These are phyloP conservation scores for Botryosphaeria dothidea DNA, from an alignment of 2,329 filamentous ascomycete species.

Conservation along the genomic window DNA sequence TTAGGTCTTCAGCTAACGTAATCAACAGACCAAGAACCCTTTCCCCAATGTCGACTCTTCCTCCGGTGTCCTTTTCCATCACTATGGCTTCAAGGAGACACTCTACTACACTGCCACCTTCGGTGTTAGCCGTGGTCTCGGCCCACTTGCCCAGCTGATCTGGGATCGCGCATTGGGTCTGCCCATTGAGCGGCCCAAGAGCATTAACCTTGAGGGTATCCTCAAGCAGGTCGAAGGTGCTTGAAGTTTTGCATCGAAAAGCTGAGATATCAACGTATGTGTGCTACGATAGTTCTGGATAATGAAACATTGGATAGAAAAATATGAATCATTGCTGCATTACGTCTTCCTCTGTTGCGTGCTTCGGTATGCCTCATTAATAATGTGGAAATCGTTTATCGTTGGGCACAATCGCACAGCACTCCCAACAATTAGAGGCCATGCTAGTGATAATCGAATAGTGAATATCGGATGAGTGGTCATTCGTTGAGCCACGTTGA, in stretches of 20 bases:
- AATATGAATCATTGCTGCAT: background rate
- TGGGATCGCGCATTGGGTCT: slow-evolving; percentile 94
- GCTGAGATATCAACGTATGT: background rate
- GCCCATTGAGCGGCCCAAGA: slow-evolving; percentile 97
- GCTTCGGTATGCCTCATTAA: no score
- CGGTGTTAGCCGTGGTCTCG: slow-evolving; percentile 71
- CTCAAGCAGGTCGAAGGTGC: slow-evolving; percentile 56
- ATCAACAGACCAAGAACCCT: slow-evolving; percentile 80
- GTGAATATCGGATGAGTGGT: no score
- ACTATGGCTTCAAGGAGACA: slow-evolving; percentile 97
- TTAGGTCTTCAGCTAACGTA: background rate
- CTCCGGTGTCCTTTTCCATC: slow-evolving; percentile 93
- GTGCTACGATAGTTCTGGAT: background rate
- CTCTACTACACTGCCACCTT: slow-evolving; percentile 84
- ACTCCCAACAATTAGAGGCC: no score
- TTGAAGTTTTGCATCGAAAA: background rate
- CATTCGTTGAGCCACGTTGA: no score
- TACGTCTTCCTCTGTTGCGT: no score
- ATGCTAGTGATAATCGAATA: no score
- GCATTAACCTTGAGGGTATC: slow-evolving; percentile 87
- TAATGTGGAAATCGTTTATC: no score
- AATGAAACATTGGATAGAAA: background rate
- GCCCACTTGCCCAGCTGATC: slow-evolving; percentile 89
- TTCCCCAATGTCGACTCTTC: slow-evolving; percentile 95
- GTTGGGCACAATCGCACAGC: no score